Conservation (phyloP, 139 green algal species). For the Coelastrella sp. region DNA sequence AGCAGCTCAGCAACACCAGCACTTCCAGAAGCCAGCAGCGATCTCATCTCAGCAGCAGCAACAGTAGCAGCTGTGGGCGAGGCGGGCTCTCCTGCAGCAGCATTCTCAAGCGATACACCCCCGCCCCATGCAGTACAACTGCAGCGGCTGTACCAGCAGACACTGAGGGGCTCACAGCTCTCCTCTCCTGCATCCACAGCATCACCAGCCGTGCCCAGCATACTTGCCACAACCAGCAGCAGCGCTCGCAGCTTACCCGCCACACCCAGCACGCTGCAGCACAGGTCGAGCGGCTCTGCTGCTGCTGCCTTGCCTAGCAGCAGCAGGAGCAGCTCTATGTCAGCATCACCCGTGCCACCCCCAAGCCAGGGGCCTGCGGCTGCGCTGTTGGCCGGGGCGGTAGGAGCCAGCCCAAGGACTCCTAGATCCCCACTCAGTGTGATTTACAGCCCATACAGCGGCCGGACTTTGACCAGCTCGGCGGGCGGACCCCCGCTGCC, state of each 20-base stretch:
- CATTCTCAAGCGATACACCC: background rate
- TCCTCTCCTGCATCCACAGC: background rate
- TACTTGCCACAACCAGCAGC: background rate
- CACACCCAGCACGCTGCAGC: background rate
- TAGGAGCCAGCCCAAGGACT: constrained; percentile 6
- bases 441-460: background rate
- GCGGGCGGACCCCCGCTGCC: background rate
- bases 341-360: constrained; percentile 4
- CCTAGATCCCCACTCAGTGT: constrained; percentile 16
- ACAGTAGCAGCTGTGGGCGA: background rate
- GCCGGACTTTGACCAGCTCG: background rate
- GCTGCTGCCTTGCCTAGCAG: background rate
- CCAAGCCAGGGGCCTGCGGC: constrained; percentile 4
- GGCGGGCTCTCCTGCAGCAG: background rate
- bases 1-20: background rate
- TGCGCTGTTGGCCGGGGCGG: constrained; percentile 19
- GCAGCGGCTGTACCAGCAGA: background rate
- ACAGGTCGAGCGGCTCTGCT: background rate
- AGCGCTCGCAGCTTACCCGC: background rate
- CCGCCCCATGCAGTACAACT: background rate
- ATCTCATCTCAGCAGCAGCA: background rate
- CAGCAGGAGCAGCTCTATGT: constrained; percentile 17
- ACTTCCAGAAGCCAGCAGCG: background rate
- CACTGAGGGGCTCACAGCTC: background rate
- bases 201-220: background rate